Evolutionary conservation across 306 rosid genomes (phyloP).

Genomic region (Quillaja saponaria): DNA sequence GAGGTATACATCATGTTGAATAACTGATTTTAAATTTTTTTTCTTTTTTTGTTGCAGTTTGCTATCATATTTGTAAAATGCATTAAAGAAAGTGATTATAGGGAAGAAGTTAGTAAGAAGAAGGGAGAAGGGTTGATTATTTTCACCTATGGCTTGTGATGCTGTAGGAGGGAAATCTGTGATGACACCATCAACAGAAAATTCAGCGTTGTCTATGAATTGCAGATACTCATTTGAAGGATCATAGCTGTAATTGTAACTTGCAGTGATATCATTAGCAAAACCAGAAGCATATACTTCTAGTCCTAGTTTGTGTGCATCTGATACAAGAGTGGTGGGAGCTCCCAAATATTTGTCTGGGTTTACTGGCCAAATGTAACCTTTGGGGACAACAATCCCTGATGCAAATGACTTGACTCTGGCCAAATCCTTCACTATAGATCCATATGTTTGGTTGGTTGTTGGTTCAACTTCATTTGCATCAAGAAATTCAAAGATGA

Average conservation of each 20-base stretch:
- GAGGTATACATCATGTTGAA: too few relatives aligned
- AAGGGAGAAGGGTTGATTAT: slow-evolving; percentile 19
- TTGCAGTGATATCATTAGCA: slow-evolving; percentile 55
- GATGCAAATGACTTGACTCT: slow-evolving; percentile 63
- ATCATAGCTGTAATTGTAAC: slow-evolving; percentile 69
- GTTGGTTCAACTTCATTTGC: slow-evolving; percentile 53
- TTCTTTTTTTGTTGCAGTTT: neutral
- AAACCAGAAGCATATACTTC: slow-evolving; percentile 88
- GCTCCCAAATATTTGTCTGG: slow-evolving; percentile 50
- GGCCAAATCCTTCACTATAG: slow-evolving; percentile 51
- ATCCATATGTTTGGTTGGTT: slow-evolving; percentile 48
- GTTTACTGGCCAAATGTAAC: slow-evolving; percentile 59
- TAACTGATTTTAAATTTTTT: neutral
- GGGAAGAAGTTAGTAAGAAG: neutral
- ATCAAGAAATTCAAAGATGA: slow-evolving; percentile 58
- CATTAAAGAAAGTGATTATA: neutral
- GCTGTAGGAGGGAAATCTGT: slow-evolving; percentile 82
- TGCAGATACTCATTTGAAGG: slow-evolving; percentile 72
- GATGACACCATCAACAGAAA: slow-evolving; percentile 76
- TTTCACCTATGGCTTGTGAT: slow-evolving; percentile 72
- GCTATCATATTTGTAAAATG: neutral
- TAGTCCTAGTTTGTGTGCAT: slow-evolving; percentile 81
- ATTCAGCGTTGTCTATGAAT: slow-evolving; percentile 54
- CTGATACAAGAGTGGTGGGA: slow-evolving; percentile 61
- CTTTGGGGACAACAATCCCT: slow-evolving; percentile 84